Evolutionary conservation across 2,329 filamentous ascomycete genomes (phyloP).

Genomic region (Colletotrichum graminicola): DNA sequence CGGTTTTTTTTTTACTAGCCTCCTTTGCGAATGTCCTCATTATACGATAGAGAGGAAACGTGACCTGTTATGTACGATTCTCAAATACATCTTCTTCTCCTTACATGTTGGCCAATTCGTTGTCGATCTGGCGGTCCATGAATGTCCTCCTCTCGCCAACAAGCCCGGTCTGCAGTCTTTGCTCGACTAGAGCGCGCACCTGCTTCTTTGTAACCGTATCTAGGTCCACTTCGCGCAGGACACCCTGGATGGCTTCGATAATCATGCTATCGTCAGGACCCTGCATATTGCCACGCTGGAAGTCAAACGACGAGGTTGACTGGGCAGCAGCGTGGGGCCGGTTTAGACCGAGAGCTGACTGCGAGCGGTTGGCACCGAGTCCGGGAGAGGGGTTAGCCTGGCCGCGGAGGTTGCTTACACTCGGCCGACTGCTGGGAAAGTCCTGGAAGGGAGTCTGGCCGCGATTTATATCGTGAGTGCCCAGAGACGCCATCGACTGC

Average conservation of each 20-base stretch:
- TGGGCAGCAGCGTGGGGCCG: slow-evolving; percentile 60
- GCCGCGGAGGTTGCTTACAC: slow-evolving; percentile 70
- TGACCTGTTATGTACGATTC: slow-evolving; percentile 34
- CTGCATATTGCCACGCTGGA: slow-evolving; percentile 64
- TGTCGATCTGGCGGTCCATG: slow-evolving; percentile 93
- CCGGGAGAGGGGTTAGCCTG: slow-evolving; percentile 62
- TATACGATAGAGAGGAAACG: slow-evolving; percentile 25
- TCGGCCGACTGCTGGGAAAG: slow-evolving; percentile 64
- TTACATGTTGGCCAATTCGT: slow-evolving; percentile 93
- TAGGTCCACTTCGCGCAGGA: slow-evolving; percentile 88
- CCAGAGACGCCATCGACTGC: slow-evolving; percentile 79
- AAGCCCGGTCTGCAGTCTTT: slow-evolving; percentile 90
- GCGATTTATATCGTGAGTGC: slow-evolving; percentile 61
- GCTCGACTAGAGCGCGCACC: slow-evolving; percentile 89
- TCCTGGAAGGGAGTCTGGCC: slow-evolving; percentile 72
- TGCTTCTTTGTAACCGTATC: slow-evolving; percentile 99
- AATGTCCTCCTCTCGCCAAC: slow-evolving; percentile 87
- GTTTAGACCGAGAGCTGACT: slow-evolving; percentile 60
- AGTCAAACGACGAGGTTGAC: slow-evolving; percentile 71
- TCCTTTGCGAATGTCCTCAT: slow-evolving; percentile 25
- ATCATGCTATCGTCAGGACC: slow-evolving; percentile 86
- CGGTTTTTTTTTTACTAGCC: slow-evolving; percentile 32
- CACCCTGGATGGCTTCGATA: slow-evolving; percentile 84
- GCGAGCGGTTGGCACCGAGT: slow-evolving; percentile 57
- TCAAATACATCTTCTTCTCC: slow-evolving; percentile 35